Base-by-base conservation (phyloP, 2,329 filamentous ascomycete species). In the Claviceps spartinae region DNA sequence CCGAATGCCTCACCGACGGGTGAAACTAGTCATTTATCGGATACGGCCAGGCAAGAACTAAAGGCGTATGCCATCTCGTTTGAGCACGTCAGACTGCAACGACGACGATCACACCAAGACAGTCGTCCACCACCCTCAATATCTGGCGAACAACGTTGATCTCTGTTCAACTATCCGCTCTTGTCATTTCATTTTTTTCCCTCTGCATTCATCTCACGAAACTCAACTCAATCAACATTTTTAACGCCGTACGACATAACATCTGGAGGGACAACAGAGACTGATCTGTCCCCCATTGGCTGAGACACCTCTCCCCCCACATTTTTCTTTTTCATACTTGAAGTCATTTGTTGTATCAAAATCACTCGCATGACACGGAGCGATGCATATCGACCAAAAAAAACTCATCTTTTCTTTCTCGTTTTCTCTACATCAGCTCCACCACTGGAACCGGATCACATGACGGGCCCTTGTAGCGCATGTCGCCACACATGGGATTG, bases 51-150 rank as follows among this genome's bases (percentile, higher is more conserved):
- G 61, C 82, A 80, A 67, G 88, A 95, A 66, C 78, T 96, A 38
- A 82, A 84, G 63, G 84, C 85, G 59, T 96, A 96, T 68, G 86
- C 87, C 58, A 86, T 85, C 63, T 88, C 86, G 2, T 95, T 96
- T 65, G 90, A 96, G 68, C 86, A 89, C 58, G 83, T 85, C 53
- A 78, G 86, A 55, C 64, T 73, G 51, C 76, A 79, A 61, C 75
- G 78, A 58, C 70, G 78, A 61, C 69, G 81, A 71, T 76, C 78
- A 34, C 72, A 75, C 63, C 81, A 74, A 44, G 13, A 20, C 34
- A 16, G 18, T 8, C 36, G 14, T 13, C 24, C 26, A 16, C 37
- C 18, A 13, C 37, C 5, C 5, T 24, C 30, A 7, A 34, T 30
- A 9, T 34, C 16, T 34, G 24, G 63, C 55, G 13, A 34, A 38